These are phyloP conservation scores for Globisporangium okanoganense DNA, from an alignment of 352 stramenopile genomes.

Conservation along the genomic window DNA sequence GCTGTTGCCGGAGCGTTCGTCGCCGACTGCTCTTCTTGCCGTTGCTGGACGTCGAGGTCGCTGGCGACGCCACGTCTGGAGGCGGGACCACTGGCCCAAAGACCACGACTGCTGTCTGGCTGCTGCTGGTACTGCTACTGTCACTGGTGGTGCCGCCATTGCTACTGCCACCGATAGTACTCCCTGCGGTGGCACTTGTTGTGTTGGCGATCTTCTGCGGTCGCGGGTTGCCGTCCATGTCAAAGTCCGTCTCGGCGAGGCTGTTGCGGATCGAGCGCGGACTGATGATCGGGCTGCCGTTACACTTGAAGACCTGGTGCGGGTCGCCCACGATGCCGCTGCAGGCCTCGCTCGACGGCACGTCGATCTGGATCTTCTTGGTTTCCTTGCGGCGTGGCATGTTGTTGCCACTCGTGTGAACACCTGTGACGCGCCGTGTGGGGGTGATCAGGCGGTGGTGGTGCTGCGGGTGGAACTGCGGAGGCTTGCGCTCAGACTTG, in stretches of 20 bases:
- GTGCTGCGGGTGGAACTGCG: conserved; percentile 19
- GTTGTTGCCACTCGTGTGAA: background rate
- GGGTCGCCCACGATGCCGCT: conserved; percentile 24
- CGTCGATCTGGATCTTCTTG: conserved; percentile 41
- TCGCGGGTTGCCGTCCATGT: conserved; percentile 36
- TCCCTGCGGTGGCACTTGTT: background rate
- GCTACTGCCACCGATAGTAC: too few species aligned
- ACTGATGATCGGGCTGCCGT: conserved; percentile 62
- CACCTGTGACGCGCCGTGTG: background rate
- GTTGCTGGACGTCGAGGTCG: conserved; percentile 2
- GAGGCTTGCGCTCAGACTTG: background rate
- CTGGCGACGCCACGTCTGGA: conserved; percentile 2
- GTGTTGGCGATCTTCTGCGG: conserved; percentile 25
- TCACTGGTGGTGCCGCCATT: background rate
- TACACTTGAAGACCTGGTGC: conserved; percentile 53
- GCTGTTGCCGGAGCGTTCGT: conserved; percentile 7
- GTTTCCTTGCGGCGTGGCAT: conserved; percentile 60
- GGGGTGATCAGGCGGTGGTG: conserved; percentile 16
- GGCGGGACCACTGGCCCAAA: conserved; percentile 2
- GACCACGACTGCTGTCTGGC: background rate
- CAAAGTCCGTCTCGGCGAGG: conserved; percentile 50
- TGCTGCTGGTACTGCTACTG: background rate
- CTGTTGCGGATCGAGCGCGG: conserved; percentile 65
- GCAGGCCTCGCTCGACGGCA: conserved; percentile 22
- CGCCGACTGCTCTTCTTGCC: conserved; percentile 5